Evolutionary conservation across 257 asterid species (phyloP).

Genomic region (Scutellaria galericulata): DNA sequence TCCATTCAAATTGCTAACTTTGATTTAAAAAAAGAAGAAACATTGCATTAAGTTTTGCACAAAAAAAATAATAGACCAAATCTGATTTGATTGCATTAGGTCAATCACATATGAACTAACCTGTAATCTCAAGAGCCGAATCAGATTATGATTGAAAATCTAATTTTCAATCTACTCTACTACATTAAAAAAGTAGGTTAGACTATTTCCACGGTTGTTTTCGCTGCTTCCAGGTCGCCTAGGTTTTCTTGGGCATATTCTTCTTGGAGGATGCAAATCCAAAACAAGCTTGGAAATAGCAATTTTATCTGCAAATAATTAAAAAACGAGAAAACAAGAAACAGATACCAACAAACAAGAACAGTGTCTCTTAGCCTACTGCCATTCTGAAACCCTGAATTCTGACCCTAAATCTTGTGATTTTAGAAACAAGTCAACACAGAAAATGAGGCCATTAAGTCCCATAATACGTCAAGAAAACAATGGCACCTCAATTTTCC

Average conservation of each 20-base stretch:
- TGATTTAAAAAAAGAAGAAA: background rate
- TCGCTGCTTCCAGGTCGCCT: slow-evolving; percentile 48
- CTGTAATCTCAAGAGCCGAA: background rate
- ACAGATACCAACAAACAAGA: slow-evolving; percentile 36
- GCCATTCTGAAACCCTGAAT: slow-evolving; percentile 37
- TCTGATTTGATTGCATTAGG: background rate
- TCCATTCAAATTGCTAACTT: slow-evolving; percentile 24
- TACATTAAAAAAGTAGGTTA: background rate
- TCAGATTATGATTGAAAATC: background rate
- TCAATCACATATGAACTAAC: background rate
- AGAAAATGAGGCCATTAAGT: slow-evolving; percentile 24
- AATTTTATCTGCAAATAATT: slow-evolving; percentile 23
- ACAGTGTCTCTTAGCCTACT: slow-evolving; percentile 32
- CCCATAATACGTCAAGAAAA: background rate
- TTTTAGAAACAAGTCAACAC: slow-evolving; percentile 5
- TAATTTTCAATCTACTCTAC: background rate
- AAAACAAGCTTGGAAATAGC: slow-evolving; percentile 74
- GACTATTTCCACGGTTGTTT: slow-evolving; percentile 76
- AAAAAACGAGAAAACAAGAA: slow-evolving; percentile 15
- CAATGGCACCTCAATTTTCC: slow-evolving; percentile 5
- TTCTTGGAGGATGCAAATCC: slow-evolving; percentile 35
- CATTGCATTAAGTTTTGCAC: background rate
- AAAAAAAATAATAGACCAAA: background rate
- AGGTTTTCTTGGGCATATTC: background rate
- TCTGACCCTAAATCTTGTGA: slow-evolving; percentile 25